A percentile compares a stretch with the other conserved stretches of the same genome.
Evolutionary conservation across 176 grass and related monocot genomes (phyloP).

Genomic region (Ananas comosus): DNA sequence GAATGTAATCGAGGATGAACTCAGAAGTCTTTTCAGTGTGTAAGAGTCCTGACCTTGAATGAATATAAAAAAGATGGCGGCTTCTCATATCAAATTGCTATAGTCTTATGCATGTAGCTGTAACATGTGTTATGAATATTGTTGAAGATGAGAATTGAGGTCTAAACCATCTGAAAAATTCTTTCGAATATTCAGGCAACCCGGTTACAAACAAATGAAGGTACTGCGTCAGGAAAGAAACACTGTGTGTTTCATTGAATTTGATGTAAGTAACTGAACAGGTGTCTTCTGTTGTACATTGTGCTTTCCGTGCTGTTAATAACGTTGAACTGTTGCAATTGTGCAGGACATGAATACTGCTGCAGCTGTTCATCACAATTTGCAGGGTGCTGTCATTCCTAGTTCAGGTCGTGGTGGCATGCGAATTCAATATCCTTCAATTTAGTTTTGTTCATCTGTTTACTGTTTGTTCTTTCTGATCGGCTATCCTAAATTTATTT

Average conservation of each 20-base stretch:
- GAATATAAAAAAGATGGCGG: too few species aligned
- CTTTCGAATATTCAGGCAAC: constrained; percentile 48
- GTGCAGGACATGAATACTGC: constrained; percentile 70
- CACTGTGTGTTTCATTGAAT: constrained; percentile 99
- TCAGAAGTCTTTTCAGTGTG: constrained; percentile 74
- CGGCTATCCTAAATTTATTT: not conserved
- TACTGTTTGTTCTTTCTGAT: not conserved
- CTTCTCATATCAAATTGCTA: not conserved
- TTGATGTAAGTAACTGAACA: constrained; percentile 42
- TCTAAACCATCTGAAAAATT: too few species aligned
- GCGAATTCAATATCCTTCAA: constrained; percentile 99
- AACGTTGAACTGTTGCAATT: too few species aligned
- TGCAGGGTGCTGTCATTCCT: constrained; percentile 91
- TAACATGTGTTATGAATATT: not conserved
- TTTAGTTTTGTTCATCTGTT: constrained; percentile 9
- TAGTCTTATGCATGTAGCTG: not conserved
- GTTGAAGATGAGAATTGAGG: not conserved
- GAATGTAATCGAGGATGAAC: constrained; percentile 96
- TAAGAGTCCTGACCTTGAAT: constrained; percentile 34
- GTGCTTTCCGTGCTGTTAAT: not conserved
- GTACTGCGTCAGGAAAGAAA: constrained; percentile 90
- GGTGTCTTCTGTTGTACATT: not conserved
- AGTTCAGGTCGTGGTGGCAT: constrained; percentile 99
- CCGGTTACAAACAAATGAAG: constrained; percentile 99
- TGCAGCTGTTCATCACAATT: constrained; percentile 72